These are phyloP conservation scores for Coix lacrymajobi DNA, from an alignment of 176 grass and related monocot genomes.

Conservation along the genomic window DNA sequence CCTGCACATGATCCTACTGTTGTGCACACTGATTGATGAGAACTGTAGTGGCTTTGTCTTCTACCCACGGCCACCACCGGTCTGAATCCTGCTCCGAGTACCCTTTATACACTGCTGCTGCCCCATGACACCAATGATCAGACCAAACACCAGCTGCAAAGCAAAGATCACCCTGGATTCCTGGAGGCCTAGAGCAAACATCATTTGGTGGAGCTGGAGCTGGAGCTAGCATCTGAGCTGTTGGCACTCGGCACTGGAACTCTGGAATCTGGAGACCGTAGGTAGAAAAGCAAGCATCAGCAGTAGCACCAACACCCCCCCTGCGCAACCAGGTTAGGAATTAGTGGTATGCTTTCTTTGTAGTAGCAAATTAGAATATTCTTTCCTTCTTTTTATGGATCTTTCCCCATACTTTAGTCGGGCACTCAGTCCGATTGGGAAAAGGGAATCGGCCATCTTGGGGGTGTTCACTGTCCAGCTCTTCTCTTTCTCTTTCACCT, in stretches of 20 bases:
- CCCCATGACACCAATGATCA: slow-evolving; percentile 9
- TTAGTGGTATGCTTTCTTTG: not conserved
- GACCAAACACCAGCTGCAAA: slow-evolving; percentile 12
- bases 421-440: not conserved
- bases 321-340: slow-evolving; percentile 23
- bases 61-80: not conserved
- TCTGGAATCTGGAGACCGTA: not conserved
- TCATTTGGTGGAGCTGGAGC: not conserved
- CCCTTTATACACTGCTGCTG: not conserved
- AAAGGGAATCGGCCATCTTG: not conserved
- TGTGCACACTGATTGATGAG: slow-evolving; percentile 23
- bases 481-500: not conserved
- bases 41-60: slow-evolving; percentile 17
- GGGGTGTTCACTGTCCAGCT: not conserved
- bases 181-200: slow-evolving; percentile 5
- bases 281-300: slow-evolving; percentile 9
- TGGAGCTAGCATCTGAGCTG: too few relatives aligned
- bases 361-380: not conserved
- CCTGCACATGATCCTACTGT: slow-evolving; percentile 35
- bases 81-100: not conserved
- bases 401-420: not conserved
- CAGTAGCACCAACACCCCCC: not conserved
- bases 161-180: slow-evolving; percentile 14
- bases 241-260: not conserved
- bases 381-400: not conserved